Evolutionary conservation across 768 basidiomycete genomes (phyloP), one percentile per base, ranked within the genome.

Genomic region (Trametes cingulata): DNA sequence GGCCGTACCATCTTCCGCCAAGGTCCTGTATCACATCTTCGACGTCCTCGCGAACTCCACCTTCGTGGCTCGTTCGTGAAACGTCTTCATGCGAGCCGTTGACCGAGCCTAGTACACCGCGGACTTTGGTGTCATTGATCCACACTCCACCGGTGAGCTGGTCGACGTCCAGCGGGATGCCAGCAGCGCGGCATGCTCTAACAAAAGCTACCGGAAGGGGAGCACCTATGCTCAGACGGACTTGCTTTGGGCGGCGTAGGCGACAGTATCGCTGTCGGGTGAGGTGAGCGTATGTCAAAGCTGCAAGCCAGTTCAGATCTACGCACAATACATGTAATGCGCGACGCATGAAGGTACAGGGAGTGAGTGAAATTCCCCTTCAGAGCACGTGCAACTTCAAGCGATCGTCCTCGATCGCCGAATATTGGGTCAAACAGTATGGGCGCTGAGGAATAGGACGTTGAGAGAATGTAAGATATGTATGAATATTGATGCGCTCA

Each of bases 1-100:
- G 48, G 17, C 53, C 60, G 29, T 55, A 61, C 60, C 60, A 61
- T 6, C 35, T n/a, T 9, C 60, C 60, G 15, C 33, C 40, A 2
- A 61, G 29, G 12, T 49, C 9, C 25, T 3, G 33, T 10, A 61
- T 17, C 46, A 15, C 27, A 33, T 55, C 52, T n/a, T 14, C 24
- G 29, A 43, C 6, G 9, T 35, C 15, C 37, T 14, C 20, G 22
- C 9, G 12, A 3, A n/a, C 37, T 40, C 17, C 12, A 6, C 6
- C n/a, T 25, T 36, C 19, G 20, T 45, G 1, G 29, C 15, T 22
- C 29, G 33, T 7, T n/a, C 19, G 20, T 20, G 42, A 17, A 0
- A 5, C 19, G 2, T 8, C 13, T 13, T 27, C 33, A 6, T 49
- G 39, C 17, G 22, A 22, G 5, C 14, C 35, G 13, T 1, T 9